A percentile compares a stretch with the other conserved stretches of the same genome.
phyloP scores from a whole-genome alignment of 768 basidiomycete species.

The Rubroboletus pulcherrimus region DNA sequence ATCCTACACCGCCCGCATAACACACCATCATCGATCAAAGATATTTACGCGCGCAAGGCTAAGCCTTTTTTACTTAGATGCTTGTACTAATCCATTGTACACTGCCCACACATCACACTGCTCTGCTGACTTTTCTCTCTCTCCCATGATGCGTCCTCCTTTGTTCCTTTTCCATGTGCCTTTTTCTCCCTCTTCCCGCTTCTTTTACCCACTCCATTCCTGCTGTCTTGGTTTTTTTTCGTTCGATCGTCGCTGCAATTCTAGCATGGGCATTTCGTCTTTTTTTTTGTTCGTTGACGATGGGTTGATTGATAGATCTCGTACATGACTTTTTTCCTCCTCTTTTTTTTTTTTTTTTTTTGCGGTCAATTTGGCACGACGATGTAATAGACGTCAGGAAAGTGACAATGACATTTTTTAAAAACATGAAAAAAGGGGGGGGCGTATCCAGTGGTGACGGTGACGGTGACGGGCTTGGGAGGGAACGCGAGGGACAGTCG shows the following conservation, averaged over 20 bases:
- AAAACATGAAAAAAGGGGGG: no score
- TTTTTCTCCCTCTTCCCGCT: neutral
- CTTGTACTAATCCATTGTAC: slow-evolving; percentile 13
- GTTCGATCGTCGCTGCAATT: neutral
- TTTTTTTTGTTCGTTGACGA: neutral
- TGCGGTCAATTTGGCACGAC: neutral
- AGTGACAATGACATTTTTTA: neutral
- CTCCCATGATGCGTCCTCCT: no score
- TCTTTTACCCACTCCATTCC: neutral
- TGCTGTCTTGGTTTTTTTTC: neutral
- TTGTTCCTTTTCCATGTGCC: neutral
- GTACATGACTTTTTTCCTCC: neutral
- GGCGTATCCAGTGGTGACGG: no score
- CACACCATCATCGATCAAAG: neutral
- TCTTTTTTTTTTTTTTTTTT: neutral
- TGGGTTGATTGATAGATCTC: neutral
- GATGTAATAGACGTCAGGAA: neutral
- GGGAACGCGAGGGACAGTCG: no score
- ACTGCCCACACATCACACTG: neutral
- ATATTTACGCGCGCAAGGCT: slow-evolving; percentile 5
- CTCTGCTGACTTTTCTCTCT: neutral
- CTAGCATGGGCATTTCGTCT: neutral
- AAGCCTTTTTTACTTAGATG: slow-evolving; percentile 3
- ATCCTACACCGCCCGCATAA: neutral
- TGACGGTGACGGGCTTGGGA: no score